A percentile compares a stretch with the other conserved stretches of the same genome.
Evolutionary conservation across 2,329 filamentous ascomycete genomes (phyloP).

Genomic region (Ascochyta clinopodiicola): DNA sequence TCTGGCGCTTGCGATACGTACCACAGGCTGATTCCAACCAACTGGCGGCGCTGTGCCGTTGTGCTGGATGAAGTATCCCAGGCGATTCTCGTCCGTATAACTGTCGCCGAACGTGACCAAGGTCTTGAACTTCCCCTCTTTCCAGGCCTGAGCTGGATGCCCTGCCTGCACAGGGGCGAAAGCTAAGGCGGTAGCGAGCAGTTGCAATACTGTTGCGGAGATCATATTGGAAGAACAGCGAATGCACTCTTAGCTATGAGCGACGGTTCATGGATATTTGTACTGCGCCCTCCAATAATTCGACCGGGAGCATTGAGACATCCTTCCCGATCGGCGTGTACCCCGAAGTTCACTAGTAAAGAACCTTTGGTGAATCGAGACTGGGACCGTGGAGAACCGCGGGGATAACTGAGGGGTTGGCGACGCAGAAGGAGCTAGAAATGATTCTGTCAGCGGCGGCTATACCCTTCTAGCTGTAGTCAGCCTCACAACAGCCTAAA

Average conservation of each 20-base stretch:
- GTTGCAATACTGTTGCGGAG: slow-evolving; percentile 12
- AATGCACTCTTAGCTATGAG: background rate
- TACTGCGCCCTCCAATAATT: slow-evolving; percentile 11
- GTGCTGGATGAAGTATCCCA: slow-evolving; percentile 67
- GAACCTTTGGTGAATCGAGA: slow-evolving; percentile 21
- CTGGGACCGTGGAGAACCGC: slow-evolving; percentile 19
- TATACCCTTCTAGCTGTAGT: slow-evolving; percentile 21
- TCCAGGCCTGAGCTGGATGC: slow-evolving; percentile 38
- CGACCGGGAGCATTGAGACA: slow-evolving; percentile 10
- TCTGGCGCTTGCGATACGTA: slow-evolving; percentile 28
- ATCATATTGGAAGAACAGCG: slow-evolving; percentile 20
- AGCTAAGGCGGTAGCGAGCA: slow-evolving; percentile 30
- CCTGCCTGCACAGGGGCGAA: slow-evolving; percentile 25
- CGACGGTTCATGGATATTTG: slow-evolving; percentile 21
- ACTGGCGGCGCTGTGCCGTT: slow-evolving; percentile 66
- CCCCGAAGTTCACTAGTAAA: slow-evolving; percentile 1
- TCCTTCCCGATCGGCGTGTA: slow-evolving; percentile 22
- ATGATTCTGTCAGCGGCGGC: slow-evolving; percentile 24
- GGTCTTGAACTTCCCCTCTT: slow-evolving; percentile 62
- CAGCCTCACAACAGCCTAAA: slow-evolving; percentile 12
- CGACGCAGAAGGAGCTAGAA: slow-evolving; percentile 18
- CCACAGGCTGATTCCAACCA: slow-evolving; percentile 60
- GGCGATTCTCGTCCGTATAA: slow-evolving; percentile 75
- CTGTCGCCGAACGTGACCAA: slow-evolving; percentile 77
- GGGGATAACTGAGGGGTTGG: slow-evolving; percentile 19